Evolutionary conservation across 371 early-diverging fungal species (phyloP).

Genomic region (Capniomyces stellatus): DNA sequence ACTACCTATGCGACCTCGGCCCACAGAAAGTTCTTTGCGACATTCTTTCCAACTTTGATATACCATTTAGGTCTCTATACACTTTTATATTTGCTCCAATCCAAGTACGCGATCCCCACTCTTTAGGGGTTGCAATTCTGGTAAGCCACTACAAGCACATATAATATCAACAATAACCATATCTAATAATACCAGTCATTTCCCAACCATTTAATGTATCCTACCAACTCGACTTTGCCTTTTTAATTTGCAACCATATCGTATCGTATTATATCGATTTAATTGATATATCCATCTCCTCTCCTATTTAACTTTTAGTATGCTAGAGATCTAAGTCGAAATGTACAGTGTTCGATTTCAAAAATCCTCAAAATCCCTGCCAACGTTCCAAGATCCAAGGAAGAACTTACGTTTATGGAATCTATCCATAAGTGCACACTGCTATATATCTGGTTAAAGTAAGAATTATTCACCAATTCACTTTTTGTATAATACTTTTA

Average conservation of each 20-base stretch:
- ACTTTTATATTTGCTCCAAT: conserved; percentile 48
- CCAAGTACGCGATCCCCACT: conserved; percentile 20
- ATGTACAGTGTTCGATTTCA: not conserved
- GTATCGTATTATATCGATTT: not conserved
- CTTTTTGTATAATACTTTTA: not conserved
- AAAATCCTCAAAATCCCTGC: not conserved
- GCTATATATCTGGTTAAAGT: conserved; percentile 77
- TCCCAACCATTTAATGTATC: not conserved
- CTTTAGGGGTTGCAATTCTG: conserved; percentile 5
- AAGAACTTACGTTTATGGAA: conserved; percentile 38
- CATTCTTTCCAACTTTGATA: conserved; percentile 33
- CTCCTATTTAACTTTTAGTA: no score
- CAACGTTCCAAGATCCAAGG: conserved; percentile 6
- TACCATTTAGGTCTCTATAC: conserved; percentile 43
- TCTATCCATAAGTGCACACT: conserved; percentile 49
- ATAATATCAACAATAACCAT: no score
- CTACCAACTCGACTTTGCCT: not conserved
- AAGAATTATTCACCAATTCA: conserved; percentile 2
- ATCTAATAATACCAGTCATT: not conserved
- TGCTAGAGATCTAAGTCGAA: not conserved
- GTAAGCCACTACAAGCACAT: no score
- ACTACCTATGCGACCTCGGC: conserved; percentile 56
- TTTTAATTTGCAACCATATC: not conserved
- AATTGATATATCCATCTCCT: conserved; percentile 1
- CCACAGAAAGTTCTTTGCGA: conserved; percentile 47